Evolutionary conservation across 371 early-diverging fungal genomes (phyloP), one percentile per base, ranked within the genome.

Genomic region (Mucor circinelloides): DNA sequence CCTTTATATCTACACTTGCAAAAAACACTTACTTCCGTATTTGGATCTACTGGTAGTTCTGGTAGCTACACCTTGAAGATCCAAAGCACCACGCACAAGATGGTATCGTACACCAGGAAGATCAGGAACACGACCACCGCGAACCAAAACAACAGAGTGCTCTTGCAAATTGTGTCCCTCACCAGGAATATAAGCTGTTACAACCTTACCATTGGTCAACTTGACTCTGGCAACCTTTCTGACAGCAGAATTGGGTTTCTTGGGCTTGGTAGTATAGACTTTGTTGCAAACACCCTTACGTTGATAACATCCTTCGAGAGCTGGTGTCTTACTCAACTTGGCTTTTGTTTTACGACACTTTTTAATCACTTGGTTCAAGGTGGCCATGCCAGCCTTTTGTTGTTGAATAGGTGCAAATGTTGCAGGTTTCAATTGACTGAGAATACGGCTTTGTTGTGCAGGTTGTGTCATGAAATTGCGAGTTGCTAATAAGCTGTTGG

Each of bases 161-260:
- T 98, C 99, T 85, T 98, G 98, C 74, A 97, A 81, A 73, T 95
- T 97, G 81, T 98, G 99, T 19, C 98, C 98, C 81, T 98, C 99
- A 68, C 99, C 99, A 17, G 97, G 97, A 80, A 98, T 97, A 82
- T 98, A 98, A 21, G 95, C 95, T 60, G 93, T 89, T 21, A 98
- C 87, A 15, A 87, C 85, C 76, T 94, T 94, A 44, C 96, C 96
- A 66, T 95, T 93, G 32, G 94, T 90, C 70, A 96, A 79, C 71
- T 91, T 87, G 55, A 96, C 95, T 75, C 92, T 86, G 30, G 92
- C 91, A 38, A 94, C 94, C 72, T 94, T 94, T 69, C 96, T 90
- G 69, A 88, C 88, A 63, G 96, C 96, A 64, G 95, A 95, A 85
- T 96, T 96, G 69, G 96, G 96, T 72, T 96, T 96, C 80, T 93